These are phyloP conservation scores for Phytophthora sp. DNA, from an alignment of 352 stramenopile species.

Conservation along the genomic window DNA sequence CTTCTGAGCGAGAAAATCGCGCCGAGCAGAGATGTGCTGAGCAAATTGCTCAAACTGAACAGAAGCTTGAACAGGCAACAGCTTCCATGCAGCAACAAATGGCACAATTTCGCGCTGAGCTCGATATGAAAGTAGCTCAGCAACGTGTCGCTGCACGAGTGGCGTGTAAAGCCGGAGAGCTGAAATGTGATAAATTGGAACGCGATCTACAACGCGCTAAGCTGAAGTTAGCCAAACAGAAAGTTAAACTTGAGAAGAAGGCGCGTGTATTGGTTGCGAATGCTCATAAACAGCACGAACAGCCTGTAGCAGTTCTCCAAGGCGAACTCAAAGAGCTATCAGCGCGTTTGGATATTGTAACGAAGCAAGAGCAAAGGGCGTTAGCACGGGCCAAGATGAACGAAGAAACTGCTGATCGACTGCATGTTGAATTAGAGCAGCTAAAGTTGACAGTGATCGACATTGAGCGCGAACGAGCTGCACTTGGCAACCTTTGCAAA, in stretches of 20 bases:
- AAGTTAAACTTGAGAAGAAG: slow-evolving; percentile 64
- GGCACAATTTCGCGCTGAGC: slow-evolving; percentile 28
- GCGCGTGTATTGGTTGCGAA: slow-evolving; percentile 39
- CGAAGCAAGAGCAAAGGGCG: slow-evolving; percentile 21
- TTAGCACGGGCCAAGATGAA: slow-evolving; percentile 18
- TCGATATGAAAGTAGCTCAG: slow-evolving; percentile 28
- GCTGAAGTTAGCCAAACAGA: slow-evolving; percentile 44
- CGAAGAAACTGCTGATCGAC: slow-evolving; percentile 17
- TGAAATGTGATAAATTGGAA: slow-evolving; percentile 33
- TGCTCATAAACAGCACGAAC: slow-evolving; percentile 24
- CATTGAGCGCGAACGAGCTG: slow-evolving; percentile 25
- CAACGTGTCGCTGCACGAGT: slow-evolving; percentile 39
- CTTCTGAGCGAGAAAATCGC: slow-evolving; percentile 22
- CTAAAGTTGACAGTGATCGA: slow-evolving; percentile 4
- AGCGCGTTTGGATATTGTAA: slow-evolving; percentile 10
- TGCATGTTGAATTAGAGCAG: slow-evolving; percentile 25
- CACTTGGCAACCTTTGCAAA: slow-evolving; percentile 11
- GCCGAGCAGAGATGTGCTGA: slow-evolving; percentile 12
- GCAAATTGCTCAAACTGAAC: slow-evolving; percentile 20
- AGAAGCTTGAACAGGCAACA: slow-evolving; percentile 35
- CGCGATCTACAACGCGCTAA: slow-evolving; percentile 24
- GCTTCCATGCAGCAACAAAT: slow-evolving; percentile 45
- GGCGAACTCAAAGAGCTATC: slow-evolving; percentile 23
- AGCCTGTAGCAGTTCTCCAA: slow-evolving; percentile 18
- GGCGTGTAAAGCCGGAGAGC: slow-evolving; percentile 33